These are phyloP conservation scores for Vickermania spadyakhi DNA, from an alignment of 208 protist species.

Conservation along the genomic window DNA sequence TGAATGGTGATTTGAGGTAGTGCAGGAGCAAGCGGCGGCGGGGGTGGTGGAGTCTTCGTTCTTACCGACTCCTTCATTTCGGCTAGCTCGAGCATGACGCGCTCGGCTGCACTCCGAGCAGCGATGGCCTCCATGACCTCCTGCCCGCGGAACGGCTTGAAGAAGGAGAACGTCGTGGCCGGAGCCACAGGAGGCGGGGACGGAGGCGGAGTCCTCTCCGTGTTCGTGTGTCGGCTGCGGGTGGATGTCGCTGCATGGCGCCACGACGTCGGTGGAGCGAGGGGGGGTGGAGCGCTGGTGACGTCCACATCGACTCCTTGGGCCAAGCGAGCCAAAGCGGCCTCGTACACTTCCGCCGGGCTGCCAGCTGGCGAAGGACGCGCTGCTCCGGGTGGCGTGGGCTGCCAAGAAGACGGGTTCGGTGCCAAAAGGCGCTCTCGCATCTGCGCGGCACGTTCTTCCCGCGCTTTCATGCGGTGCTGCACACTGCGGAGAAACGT, in stretches of 20 bases:
- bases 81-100: neutral
- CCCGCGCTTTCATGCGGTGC: constrained; percentile 57
- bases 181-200: neutral
- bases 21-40: neutral
- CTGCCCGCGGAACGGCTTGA: constrained; percentile 21
- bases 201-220: neutral
- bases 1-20: neutral
- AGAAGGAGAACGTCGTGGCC: constrained; percentile 2
- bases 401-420: no score
- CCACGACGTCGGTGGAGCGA: constrained; percentile 4
- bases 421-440: neutral
- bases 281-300: constrained; percentile 22
- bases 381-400: neutral
- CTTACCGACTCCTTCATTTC: neutral
- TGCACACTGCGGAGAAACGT: constrained; percentile 45
- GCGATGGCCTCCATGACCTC: constrained; percentile 1
- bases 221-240: constrained; percentile 1
- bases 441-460: constrained; percentile 10
- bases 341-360: neutral
- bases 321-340: constrained; percentile 17
- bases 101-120: neutral
- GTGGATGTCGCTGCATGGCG: constrained; percentile 6
- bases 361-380: neutral
- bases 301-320: constrained; percentile 51
- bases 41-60: neutral